These are phyloP conservation scores for Stromatinia cepivora DNA, from an alignment of 2,329 filamentous ascomycete genomes.

Conservation along the genomic window DNA sequence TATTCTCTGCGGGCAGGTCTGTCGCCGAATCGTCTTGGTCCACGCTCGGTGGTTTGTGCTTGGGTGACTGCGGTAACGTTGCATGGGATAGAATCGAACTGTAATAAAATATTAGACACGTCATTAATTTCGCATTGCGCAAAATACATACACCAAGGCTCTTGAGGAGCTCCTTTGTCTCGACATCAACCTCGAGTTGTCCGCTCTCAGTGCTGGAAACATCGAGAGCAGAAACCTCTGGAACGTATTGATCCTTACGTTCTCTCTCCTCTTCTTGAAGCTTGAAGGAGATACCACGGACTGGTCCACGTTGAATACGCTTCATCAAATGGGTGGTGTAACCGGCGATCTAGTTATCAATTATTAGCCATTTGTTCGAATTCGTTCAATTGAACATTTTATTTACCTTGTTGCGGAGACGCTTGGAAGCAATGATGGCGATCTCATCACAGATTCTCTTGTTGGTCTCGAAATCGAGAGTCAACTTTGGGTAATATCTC, in stretches of 20 bases:
- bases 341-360: conserved; percentile 74
- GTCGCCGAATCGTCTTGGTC: conserved; percentile 72
- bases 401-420: conserved; percentile 94
- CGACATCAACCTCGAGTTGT: conserved; percentile 89
- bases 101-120: conserved; percentile 40
- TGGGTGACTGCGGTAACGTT: conserved; percentile 90
- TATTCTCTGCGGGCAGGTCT: conserved; percentile 51
- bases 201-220: conserved; percentile 94
- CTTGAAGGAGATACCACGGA: conserved; percentile 99
- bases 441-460: conserved; percentile 99
- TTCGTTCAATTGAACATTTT: neutral
- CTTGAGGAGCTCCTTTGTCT: conserved; percentile 99
- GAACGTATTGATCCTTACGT: conserved; percentile 99
- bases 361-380: conserved; percentile 65
- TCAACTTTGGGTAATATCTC: conserved; percentile 96
- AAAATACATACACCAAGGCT: conserved; percentile 83
- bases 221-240: conserved; percentile 97
- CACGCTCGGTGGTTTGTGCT: conserved; percentile 79
- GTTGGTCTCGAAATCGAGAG: conserved; percentile 99
- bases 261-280: conserved; percentile 99
- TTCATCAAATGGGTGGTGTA: conserved; percentile 99
- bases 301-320: conserved; percentile 98
- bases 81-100: conserved; percentile 98
- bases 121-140: neutral
- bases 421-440: conserved; percentile 98